Evolutionary conservation across 495 filamentous ascomycete genomes (phyloP).

Genomic region (Annulohypoxylon nitens): DNA sequence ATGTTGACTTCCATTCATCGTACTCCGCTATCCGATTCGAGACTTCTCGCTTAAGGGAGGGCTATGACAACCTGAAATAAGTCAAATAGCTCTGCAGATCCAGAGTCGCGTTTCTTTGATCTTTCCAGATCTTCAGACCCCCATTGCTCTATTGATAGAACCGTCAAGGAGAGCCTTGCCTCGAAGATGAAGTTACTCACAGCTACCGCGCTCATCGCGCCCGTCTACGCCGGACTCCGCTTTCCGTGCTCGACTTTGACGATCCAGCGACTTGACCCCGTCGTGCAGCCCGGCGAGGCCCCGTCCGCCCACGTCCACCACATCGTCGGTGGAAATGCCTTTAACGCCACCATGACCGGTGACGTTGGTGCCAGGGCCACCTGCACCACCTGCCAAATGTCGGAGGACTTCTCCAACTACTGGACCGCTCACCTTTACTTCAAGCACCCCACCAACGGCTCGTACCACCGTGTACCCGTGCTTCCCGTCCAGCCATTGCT

Average conservation of each 20-base stretch:
- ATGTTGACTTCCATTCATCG: slow-evolving; percentile 17
- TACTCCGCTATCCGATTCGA: slow-evolving; percentile 28
- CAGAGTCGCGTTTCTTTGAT: not conserved
- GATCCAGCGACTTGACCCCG: slow-evolving; percentile 55
- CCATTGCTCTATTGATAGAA: slow-evolving; percentile 10
- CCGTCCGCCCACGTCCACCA: slow-evolving; percentile 39
- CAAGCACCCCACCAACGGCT: slow-evolving; percentile 55
- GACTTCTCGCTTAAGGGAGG: slow-evolving; percentile 7
- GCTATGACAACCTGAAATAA: slow-evolving; percentile 6
- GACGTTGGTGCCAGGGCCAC: slow-evolving; percentile 51
- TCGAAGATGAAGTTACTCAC: slow-evolving; percentile 54
- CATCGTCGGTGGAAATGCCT: slow-evolving; percentile 48
- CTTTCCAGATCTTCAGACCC: slow-evolving; percentile 19
- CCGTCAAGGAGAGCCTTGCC: not conserved
- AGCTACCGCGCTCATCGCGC: slow-evolving; percentile 56
- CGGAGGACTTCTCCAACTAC: slow-evolving; percentile 57
- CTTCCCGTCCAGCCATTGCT: slow-evolving; percentile 48
- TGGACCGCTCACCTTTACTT: slow-evolving; percentile 59
- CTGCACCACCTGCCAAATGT: slow-evolving; percentile 54
- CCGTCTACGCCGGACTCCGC: slow-evolving; percentile 53
- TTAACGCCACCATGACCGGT: slow-evolving; percentile 55
- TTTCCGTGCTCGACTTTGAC: slow-evolving; percentile 58
- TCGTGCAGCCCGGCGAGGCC: slow-evolving; percentile 52
- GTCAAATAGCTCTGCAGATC: slow-evolving; percentile 31
- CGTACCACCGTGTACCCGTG: slow-evolving; percentile 54